Evolutionary conservation across 768 basidiomycete genomes (phyloP).

Genomic region (Mycena rebaudengoi): DNA sequence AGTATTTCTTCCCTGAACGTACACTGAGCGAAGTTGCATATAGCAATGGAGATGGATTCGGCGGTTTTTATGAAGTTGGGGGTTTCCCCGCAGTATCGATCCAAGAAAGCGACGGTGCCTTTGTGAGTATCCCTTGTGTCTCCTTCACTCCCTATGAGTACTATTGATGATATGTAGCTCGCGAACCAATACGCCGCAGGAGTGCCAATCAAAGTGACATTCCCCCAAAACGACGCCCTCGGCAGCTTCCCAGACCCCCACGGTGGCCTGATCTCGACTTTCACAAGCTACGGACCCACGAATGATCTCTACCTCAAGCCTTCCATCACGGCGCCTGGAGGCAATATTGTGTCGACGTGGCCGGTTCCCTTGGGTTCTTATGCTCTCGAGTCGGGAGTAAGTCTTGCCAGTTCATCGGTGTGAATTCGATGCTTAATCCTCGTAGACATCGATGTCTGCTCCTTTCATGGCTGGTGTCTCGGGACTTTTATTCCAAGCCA

Average conservation of each 20-base stretch:
- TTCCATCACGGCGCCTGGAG: conserved; percentile 61
- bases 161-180: conserved; percentile 44
- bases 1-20: too few relatives aligned
- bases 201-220: conserved; percentile 49
- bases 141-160: not conserved
- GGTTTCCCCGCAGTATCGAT: conserved; percentile 60
- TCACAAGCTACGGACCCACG: conserved; percentile 66
- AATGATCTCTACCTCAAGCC: conserved; percentile 69
- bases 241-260: conserved; percentile 55
- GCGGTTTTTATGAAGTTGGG: conserved; percentile 53
- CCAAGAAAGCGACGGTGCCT: conserved; percentile 62
- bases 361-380: conserved; percentile 51
- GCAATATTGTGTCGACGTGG: conserved; percentile 57
- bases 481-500: conserved; percentile 51
- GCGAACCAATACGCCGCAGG: conserved; percentile 59
- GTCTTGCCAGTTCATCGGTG: not conserved
- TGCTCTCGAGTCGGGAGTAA: conserved; percentile 47
- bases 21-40: not conserved
- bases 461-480: conserved; percentile 57
- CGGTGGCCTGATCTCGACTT: conserved; percentile 65
- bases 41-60: conserved; percentile 60
- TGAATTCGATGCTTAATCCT: not conserved
- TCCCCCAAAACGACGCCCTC: conserved; percentile 55
- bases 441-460: conserved; percentile 51
- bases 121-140: conserved; percentile 49